Evolutionary conservation across 805 yeast genomes (phyloP).

Genomic region (Ascoidea asiatica): DNA sequence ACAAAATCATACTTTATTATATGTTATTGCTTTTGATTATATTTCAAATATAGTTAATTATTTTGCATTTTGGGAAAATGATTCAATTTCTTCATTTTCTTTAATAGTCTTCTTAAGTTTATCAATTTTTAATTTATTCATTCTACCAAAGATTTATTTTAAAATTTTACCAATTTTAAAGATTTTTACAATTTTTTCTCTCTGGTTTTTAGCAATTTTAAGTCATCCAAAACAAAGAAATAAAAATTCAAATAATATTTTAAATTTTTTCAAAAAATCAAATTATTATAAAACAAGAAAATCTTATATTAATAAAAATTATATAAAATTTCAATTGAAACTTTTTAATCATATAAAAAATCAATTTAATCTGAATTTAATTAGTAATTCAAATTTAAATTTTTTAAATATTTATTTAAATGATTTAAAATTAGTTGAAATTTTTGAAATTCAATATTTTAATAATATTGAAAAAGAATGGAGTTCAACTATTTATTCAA

Average conservation of each 20-base stretch:
- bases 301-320: no score
- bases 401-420: conserved; percentile 10
- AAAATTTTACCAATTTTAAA: conserved; percentile 22
- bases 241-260: not conserved
- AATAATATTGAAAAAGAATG: conserved; percentile 38
- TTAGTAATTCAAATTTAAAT: no score
- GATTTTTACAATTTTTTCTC: conserved; percentile 18
- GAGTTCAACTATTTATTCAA: conserved; percentile 21
- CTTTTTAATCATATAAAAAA: no score
- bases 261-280: not conserved
- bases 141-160: conserved; percentile 16
- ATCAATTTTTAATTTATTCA: conserved; percentile 17
- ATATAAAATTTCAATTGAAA: no score
- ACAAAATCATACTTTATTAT: conserved; percentile 66
- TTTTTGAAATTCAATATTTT: conserved; percentile 53
- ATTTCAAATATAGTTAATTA: conserved; percentile 32
- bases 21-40: conserved; percentile 49
- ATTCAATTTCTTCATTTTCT: conserved; percentile 38
- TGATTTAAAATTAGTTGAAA: conserved; percentile 41
- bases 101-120: conserved; percentile 26
- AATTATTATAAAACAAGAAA: not conserved
- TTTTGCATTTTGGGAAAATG: conserved; percentile 53
- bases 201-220: conserved; percentile 33
- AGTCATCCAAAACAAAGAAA: conserved; percentile 6
- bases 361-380: no score